Conservation (phyloP, 2,329 filamentous ascomycete species). For the Cercospora sesami region DNA sequence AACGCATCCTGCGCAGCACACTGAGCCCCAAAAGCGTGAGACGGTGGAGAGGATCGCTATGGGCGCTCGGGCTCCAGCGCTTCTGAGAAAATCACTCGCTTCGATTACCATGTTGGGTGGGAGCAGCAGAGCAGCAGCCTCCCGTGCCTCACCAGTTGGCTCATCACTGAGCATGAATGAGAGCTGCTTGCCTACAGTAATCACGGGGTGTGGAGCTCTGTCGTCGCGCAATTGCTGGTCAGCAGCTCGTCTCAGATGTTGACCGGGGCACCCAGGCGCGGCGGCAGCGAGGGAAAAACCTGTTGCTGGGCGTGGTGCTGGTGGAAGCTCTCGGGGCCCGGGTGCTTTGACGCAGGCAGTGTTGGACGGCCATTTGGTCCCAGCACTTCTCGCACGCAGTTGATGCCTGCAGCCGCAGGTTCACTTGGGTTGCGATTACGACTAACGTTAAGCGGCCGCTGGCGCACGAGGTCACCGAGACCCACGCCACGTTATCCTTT, state of each 20-base stretch:
- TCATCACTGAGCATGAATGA: too few relatives aligned
- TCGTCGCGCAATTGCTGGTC: neutral
- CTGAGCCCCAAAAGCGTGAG: slow-evolving; percentile 1
- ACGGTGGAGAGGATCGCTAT: slow-evolving; percentile 2
- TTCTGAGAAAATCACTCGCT: slow-evolving; percentile 16
- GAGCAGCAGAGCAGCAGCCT: neutral
- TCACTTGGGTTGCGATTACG: too few relatives aligned
- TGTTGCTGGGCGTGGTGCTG: neutral
- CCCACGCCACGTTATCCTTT: too few relatives aligned
- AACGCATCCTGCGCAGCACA: slow-evolving; percentile 5
- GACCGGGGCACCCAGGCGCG: neutral
- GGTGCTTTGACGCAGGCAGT: neutral
- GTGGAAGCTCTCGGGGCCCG: neutral
- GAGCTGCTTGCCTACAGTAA: too few relatives aligned
- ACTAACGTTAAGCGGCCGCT: too few relatives aligned
- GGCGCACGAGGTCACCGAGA: too few relatives aligned
- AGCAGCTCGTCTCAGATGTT: slow-evolving; percentile 11
- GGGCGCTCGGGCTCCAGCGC: slow-evolving; percentile 10
- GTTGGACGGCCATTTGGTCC: too few relatives aligned
- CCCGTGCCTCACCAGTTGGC: neutral
- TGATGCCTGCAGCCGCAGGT: too few relatives aligned
- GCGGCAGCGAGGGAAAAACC: neutral
- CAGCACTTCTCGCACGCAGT: too few relatives aligned
- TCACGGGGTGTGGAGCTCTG: neutral
- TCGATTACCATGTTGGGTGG: neutral